These are phyloP conservation scores for Pezicula neosporulosa DNA, from an alignment of 2,329 filamentous ascomycete species.

Conservation along the genomic window DNA sequence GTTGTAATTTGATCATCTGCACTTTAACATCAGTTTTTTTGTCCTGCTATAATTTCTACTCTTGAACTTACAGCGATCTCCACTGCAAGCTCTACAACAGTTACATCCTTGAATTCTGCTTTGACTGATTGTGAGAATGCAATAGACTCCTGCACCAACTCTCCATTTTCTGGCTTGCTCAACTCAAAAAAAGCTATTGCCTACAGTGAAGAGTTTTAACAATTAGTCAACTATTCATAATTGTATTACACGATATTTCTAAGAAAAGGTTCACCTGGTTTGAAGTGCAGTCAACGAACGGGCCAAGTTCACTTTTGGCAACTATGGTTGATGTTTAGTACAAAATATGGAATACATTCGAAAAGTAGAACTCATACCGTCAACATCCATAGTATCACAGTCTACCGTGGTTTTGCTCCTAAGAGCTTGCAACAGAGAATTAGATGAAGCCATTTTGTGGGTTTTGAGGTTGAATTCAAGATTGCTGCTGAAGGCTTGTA, in stretches of 20 bases:
- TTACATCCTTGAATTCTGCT: not conserved
- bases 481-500: too few species aligned
- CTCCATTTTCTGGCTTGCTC: not conserved
- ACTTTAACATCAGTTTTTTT: not conserved
- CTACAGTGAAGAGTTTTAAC: too few species aligned
- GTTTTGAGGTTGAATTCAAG: too few species aligned
- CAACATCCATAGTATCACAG: too few species aligned
- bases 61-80: not conserved
- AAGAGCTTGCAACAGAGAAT: too few species aligned
- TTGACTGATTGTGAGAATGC: not conserved
- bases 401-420: too few species aligned
- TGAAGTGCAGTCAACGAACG: not conserved
- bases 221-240: not conserved
- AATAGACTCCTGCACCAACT: not conserved
- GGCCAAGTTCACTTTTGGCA: not conserved
- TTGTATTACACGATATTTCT: too few species aligned
- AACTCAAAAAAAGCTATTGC: too few species aligned
- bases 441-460: too few species aligned
- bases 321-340: too few species aligned
- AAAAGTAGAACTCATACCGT: too few species aligned
- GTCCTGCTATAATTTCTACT: not conserved
- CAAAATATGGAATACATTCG: too few species aligned
- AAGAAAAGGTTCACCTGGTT: not conserved
- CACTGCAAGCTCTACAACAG: not conserved
- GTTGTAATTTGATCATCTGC: not conserved